Base-by-base conservation (phyloP, 2,329 filamentous ascomycete species). In the Scolecobasidium constrictum region DNA sequence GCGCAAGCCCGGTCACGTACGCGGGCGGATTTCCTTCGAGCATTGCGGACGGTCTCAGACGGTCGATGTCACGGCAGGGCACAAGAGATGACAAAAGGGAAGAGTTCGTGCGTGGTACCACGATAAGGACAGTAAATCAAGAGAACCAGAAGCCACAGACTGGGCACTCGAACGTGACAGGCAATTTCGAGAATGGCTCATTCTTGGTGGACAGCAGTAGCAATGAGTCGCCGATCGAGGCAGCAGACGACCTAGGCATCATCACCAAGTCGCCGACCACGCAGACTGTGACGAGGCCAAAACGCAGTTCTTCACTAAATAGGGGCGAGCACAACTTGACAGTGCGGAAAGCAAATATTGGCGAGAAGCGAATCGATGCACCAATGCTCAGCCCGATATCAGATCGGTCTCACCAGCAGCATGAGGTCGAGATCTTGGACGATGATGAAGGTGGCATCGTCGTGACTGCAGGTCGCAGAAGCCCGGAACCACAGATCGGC, bases 161-260 rank as follows among this genome's bases (percentile, higher is more conserved):
- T 44, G 38, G 43, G 55, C 50, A 42, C 49, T 45, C 35, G 56
- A 55, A 28, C 38, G 44, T 21, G 18, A 58, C 34, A 46, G 42
- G 35, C 22, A 34, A 38, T 48, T 34, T 49, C 9, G 43, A 52
- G 15, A 66, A 69, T 46, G 61, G 65, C 42, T 69, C 71, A 4
- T 73, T 72, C 53, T 65, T 73, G 38, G 62, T 69, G 40, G 72
- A 73, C 48, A 71, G 63, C 52, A 74, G 68, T 48, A 71, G 73
- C 48, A 68, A 69, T 38, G 70, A 69, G 47, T 41, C 38, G 13
- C 26, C 38, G 7, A 41, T 19, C 12, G 38, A 41, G 15, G 9
- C 26, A 9, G 26, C 26, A 31, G 26, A 31, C 26, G 26, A 31
- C n/a, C 26, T 31, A 9, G 26, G 26, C 26, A 31, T 31, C 26